Evolutionary conservation across 805 yeast species (phyloP), one percentile per base, ranked within the genome.

Genomic region (Wickerhamomyces bisporus): DNA sequence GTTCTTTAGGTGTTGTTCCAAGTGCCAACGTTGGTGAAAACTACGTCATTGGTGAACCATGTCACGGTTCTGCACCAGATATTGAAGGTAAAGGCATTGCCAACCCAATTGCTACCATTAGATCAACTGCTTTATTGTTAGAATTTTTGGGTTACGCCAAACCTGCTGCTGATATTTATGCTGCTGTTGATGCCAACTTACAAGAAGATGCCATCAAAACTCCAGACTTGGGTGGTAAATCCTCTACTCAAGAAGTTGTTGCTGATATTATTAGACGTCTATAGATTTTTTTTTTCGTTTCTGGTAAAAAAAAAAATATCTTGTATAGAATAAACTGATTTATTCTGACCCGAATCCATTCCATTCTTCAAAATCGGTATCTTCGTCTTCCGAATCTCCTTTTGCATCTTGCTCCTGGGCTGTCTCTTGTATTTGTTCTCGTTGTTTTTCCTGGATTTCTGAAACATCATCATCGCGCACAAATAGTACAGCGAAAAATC

Each of bases 51-150:
- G 98, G 98, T 62, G 98, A 93, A 70, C 98, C 98, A 60, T 89
- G 97, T 61, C 98, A 93, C 68, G 98, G 98, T 45, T 86, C 96
- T 40, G 98, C 98, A 39, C 98, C 98, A 40, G 98, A 93, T 64
- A 93, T 93, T 50, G 96, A 89, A 61, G 98, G 98, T 53, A 81
- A 75, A 65, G 93, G 93, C 55, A 86, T 87, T 53, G 77, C 96
- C 37, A 91, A 91, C 75, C 98, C 98, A 49, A 81, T 93, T 57
- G 98, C 98, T 40, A 93, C 98, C 36, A 91, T 93, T 61, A 82
- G 98, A 70, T 93, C 98, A 23, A 81, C 97, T 42, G 98, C 98
- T 40, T 73, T 93, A 61, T 82, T 93, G 95, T 78, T 93, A 64
- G 98, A 93, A 69, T 91, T 93, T 71, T 78, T 93, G 79, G 98